Evolutionary conservation across 768 basidiomycete genomes (phyloP).

Genomic region (Agaricus sinodeliciosus): DNA sequence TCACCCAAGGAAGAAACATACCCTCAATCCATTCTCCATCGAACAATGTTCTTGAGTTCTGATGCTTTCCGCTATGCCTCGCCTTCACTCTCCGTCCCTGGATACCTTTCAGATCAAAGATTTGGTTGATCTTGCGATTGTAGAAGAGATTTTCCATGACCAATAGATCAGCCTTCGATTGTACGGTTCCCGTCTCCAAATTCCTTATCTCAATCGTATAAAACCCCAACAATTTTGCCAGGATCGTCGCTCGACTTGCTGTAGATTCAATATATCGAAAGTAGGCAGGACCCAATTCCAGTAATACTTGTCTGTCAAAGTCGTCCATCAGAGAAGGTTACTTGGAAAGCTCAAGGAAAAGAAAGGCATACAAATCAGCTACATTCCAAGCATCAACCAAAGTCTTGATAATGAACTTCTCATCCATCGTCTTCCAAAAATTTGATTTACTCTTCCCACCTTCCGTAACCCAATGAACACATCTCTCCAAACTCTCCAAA

Average conservation of each 20-base stretch:
- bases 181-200: constrained; percentile 55
- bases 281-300: constrained; percentile 73
- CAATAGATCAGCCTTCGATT: constrained; percentile 67
- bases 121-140: constrained; percentile 56
- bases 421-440: constrained; percentile 79
- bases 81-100: constrained; percentile 66
- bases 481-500: constrained; percentile 51
- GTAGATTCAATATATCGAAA: constrained; percentile 74
- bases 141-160: constrained; percentile 88
- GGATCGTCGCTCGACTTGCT: constrained; percentile 55
- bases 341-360: neutral
- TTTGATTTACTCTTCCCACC: constrained; percentile 78
- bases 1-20: constrained; percentile 14
- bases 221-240: constrained; percentile 79
- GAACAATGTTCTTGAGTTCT: constrained; percentile 53
- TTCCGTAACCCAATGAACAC: constrained; percentile 65
- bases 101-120: constrained; percentile 82
- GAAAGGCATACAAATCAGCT: constrained; percentile 62
- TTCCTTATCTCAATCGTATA: constrained; percentile 76
- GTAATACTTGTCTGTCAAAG: constrained; percentile 59
- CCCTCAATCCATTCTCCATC: constrained; percentile 87
- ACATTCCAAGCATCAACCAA: constrained; percentile 85
- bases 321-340: neutral
- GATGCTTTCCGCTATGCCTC: constrained; percentile 22
- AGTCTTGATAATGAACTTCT: constrained; percentile 79